These are phyloP conservation scores for Fusarium nodosum DNA, from an alignment of 2,329 filamentous ascomycete species.

Conservation along the genomic window DNA sequence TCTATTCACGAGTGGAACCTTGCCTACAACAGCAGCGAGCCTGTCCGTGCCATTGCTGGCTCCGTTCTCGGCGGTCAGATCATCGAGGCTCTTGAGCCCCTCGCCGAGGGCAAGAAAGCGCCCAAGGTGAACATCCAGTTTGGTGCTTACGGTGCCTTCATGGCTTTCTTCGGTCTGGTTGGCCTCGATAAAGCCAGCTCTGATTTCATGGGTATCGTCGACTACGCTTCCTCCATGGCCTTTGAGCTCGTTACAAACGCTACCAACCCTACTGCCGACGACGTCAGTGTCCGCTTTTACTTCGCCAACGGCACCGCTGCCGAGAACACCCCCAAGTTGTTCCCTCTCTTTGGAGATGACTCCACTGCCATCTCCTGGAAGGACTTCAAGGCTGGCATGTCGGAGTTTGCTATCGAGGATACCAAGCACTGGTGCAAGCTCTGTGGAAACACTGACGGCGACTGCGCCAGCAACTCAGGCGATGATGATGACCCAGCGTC, in stretches of 20 bases:
- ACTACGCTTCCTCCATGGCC: conserved; percentile 85
- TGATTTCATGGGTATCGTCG: conserved; percentile 82
- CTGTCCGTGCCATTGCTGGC: conserved; percentile 70
- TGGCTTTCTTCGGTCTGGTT: conserved; percentile 73
- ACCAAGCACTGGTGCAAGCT: conserved; percentile 78
- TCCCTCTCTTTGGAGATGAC: conserved; percentile 71
- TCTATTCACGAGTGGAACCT: conserved; percentile 85
- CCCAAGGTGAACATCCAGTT: conserved; percentile 67
- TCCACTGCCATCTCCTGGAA: conserved; percentile 73
- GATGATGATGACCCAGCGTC: conserved; percentile 40
- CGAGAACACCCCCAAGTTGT: conserved; percentile 64
- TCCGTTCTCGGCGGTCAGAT: conserved; percentile 70
- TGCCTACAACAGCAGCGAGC: conserved; percentile 83
- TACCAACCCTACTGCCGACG: conserved; percentile 59
- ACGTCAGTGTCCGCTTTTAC: conserved; percentile 71
- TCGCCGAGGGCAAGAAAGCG: conserved; percentile 58
- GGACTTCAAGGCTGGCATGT: conserved; percentile 74
- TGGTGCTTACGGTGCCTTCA: conserved; percentile 72
- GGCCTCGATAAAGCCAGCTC: conserved; percentile 63
- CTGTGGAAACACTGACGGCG: conserved; percentile 79
- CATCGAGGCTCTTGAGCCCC: conserved; percentile 65
- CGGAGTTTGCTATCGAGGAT: conserved; percentile 74
- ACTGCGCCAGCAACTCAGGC: conserved; percentile 65
- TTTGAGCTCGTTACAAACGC: conserved; percentile 78
- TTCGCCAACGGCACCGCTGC: conserved; percentile 71